Base-by-base conservation (phyloP, 1,284 basidiomycete genomes). In the Pseudomicrostroma phylloplanum region DNA sequence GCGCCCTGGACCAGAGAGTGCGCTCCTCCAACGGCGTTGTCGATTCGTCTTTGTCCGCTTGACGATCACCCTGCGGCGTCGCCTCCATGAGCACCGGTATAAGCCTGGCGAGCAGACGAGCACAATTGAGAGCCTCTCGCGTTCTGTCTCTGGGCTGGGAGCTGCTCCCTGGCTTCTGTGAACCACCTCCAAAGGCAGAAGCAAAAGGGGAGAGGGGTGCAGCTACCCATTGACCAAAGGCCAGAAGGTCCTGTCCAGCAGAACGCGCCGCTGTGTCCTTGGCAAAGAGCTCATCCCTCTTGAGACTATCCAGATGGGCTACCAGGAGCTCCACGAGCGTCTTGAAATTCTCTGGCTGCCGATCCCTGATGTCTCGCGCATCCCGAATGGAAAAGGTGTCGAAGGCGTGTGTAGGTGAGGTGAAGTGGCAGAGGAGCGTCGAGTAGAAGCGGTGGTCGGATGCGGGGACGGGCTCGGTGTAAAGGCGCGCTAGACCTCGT, bases 101-200 rank as follows among this genome's bases (percentile, higher is more conserved):
- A 1, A 73, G 61, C 8, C 77, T 64, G 6, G 74, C 70, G 6
- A 78, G 64, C 23, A 78, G 69, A 4, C 77, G 59, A 53, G 68
- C 57, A 60, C 73, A 75, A 49, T 78, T 78, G 39, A 78, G 66
- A 6, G 67, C 74, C 59, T 78, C 75, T 46, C 62, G 70, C 1
- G 58, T 54, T 1, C 76, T 57, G 49, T 77, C 68, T 11, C 75
- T 66, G 15, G 59, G 54, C 1, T 61, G 46, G 9, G 30, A 36
- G 17, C 17, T 61, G 1, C 21, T 7, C 8, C 62, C 41, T 36
- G 39, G 19, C 25, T 54, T 58, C 7, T 21, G 17, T 13, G 53
- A 54, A 1, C 64, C 63, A 7, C 60, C 41, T 46, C 65, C 30
- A 65, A 46, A 8, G 30, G 30, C 30, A 36, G 4, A 3, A 9